phyloP scores from a whole-genome alignment of 1,139 yeast species.

The Hanseniaspora sp. region DNA sequence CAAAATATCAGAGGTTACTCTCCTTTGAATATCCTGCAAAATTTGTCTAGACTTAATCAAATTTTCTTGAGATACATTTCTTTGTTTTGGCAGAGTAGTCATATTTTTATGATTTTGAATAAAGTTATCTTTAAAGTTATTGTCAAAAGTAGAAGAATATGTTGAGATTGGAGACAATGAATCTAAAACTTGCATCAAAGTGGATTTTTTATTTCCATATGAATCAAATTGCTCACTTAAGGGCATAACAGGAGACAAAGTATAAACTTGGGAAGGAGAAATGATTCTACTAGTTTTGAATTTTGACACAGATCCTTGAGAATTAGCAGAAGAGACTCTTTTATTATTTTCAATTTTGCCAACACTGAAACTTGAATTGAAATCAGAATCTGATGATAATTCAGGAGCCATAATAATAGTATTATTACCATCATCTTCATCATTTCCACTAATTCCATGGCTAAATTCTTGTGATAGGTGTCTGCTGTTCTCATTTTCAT shows the following conservation, averaged over 20 bases:
- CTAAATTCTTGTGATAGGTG: not conserved
- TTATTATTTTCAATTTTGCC: not conserved
- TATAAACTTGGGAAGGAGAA: slow-evolving; percentile 7
- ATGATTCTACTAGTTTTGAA: slow-evolving; percentile 9
- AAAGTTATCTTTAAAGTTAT: not conserved
- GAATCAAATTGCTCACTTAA: not conserved
- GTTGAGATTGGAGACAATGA: not conserved
- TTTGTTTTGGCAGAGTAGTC: not conserved
- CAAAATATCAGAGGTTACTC: slow-evolving; percentile 9
- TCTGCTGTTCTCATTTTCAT: slow-evolving; percentile 7
- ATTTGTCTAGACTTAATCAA: slow-evolving; percentile 1
- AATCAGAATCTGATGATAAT: not conserved
- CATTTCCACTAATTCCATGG: too few species aligned
- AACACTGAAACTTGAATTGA: slow-evolving; percentile 6
- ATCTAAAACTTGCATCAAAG: not conserved
- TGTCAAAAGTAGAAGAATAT: not conserved
- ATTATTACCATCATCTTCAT: not conserved
- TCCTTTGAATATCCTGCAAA: slow-evolving; percentile 1
- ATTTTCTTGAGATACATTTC: not conserved
- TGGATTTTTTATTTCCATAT: not conserved
- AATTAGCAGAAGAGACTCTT: not conserved
- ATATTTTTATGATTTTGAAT: not conserved
- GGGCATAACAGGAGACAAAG: slow-evolving; percentile 2
- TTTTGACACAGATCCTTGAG: not conserved
- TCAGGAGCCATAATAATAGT: not conserved